A percentile compares a stretch with the other conserved stretches of the same genome.
Conservation (phyloP, 768 basidiomycete genomes). For the Termitomyces sp. region DNA sequence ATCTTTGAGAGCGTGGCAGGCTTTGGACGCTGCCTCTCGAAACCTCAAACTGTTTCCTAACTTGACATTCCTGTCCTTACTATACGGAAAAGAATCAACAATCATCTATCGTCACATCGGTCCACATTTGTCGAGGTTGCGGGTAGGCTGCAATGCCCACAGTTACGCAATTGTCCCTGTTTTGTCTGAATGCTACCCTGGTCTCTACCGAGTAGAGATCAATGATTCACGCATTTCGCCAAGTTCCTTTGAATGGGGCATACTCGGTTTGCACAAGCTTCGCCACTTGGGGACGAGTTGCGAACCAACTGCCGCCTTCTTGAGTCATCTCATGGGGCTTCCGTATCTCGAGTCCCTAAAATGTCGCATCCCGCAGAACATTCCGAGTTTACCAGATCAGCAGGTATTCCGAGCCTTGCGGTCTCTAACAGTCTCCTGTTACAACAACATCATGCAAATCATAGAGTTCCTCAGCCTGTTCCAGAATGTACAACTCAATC, state of each 20-base stretch:
- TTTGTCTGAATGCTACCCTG: not conserved
- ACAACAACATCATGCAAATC: not conserved
- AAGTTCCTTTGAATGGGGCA: not conserved
- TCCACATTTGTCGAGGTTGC: not conserved
- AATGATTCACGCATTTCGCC: not conserved
- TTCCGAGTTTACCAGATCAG: not conserved
- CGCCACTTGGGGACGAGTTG: not conserved
- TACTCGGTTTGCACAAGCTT: not conserved
- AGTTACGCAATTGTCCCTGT: not conserved
- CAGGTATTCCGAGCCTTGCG: not conserved
- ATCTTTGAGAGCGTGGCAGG: not conserved
- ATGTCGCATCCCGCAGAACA: not conserved
- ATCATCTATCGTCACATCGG: not conserved
- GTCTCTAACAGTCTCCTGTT: not conserved
- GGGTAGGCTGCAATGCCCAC: not conserved
- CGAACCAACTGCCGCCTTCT: not conserved
- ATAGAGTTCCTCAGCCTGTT: not conserved
- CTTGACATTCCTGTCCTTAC: not conserved
- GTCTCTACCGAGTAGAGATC: not conserved
- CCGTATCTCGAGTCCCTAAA: not conserved
- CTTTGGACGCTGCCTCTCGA: not conserved
- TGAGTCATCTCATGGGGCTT: not conserved
- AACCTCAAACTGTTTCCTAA: not conserved
- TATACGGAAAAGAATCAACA: not conserved
- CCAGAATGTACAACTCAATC: not conserved